These are phyloP conservation scores for Phaeomoniella chlamydospora DNA, from an alignment of 2,329 filamentous ascomycete genomes.

Conservation along the genomic window DNA sequence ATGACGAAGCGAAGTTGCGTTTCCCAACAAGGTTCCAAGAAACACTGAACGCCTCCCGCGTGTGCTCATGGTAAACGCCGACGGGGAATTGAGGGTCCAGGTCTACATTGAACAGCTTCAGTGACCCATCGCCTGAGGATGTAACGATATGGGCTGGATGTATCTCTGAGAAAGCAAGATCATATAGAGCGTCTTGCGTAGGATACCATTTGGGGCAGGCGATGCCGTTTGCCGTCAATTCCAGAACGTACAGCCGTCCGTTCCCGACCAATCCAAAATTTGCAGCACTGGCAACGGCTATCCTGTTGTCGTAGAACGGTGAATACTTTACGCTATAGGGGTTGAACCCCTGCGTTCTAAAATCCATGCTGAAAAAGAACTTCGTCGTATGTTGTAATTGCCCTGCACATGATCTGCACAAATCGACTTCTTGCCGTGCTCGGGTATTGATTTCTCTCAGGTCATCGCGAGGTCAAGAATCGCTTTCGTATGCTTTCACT, in stretches of 20 bases:
- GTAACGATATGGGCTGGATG: conserved; percentile 89
- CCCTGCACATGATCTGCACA: too few species aligned
- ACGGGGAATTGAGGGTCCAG: conserved; percentile 67
- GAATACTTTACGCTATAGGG: conserved; percentile 97
- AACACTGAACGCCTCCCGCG: conserved; percentile 81
- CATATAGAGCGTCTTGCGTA: conserved; percentile 93
- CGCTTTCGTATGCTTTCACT: too few species aligned
- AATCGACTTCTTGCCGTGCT: too few species aligned
- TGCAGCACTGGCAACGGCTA: conserved; percentile 78
- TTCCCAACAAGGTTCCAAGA: conserved; percentile 87
- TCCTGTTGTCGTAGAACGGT: conserved; percentile 88
- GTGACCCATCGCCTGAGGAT: conserved; percentile 80
- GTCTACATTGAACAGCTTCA: conserved; percentile 84
- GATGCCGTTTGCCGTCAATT: conserved; percentile 69
- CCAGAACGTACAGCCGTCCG: conserved; percentile 73
- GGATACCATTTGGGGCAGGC: conserved; percentile 84
- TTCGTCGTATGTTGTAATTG: too few species aligned
- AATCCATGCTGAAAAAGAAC: too few species aligned
- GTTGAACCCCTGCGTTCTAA: conserved; percentile 84
- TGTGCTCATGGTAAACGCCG: conserved; percentile 86
- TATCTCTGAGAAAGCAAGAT: conserved; percentile 86
- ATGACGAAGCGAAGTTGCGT: conserved; percentile 77
- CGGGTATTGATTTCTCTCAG: too few species aligned
- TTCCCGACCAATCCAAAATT: conserved; percentile 98
- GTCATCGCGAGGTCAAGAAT: too few species aligned